These are phyloP conservation scores for Nakazawaea ambrosiae DNA, from an alignment of 805 yeast genomes.

Conservation along the genomic window DNA sequence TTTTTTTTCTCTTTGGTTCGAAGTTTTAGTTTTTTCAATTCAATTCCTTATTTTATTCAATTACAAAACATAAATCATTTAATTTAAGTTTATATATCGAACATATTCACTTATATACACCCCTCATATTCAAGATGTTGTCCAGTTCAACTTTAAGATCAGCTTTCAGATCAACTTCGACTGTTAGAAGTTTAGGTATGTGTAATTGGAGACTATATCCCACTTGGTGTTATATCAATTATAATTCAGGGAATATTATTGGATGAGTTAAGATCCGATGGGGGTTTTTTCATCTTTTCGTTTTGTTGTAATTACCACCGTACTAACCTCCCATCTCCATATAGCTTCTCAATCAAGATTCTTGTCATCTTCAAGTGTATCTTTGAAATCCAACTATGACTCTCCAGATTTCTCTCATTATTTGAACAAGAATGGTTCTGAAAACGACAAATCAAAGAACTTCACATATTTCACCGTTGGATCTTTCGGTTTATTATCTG, in stretches of 20 bases:
- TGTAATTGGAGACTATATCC: too few species aligned
- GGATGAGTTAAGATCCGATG: too few species aligned
- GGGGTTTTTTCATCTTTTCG: too few species aligned
- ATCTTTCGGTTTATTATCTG: slow-evolving; percentile 80
- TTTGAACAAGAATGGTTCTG: slow-evolving; percentile 58
- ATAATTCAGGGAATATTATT: too few species aligned
- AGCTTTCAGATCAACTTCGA: slow-evolving; percentile 31
- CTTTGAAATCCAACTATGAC: slow-evolving; percentile 70
- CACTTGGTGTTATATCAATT: too few species aligned
- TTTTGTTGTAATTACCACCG: background rate
- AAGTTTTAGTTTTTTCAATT: background rate
- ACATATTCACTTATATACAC: too few species aligned
- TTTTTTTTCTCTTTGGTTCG: background rate
- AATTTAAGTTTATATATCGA: too few species aligned
- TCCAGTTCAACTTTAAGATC: slow-evolving; percentile 39
- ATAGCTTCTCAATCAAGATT: slow-evolving; percentile 34
- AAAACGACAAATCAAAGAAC: slow-evolving; percentile 73
- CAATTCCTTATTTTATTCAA: background rate
- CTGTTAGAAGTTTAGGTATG: slow-evolving; percentile 30
- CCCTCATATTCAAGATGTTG: slow-evolving; percentile 20
- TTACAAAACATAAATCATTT: too few species aligned
- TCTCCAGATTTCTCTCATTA: slow-evolving; percentile 87
- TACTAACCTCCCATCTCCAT: too few species aligned
- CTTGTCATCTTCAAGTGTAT: slow-evolving; percentile 41
- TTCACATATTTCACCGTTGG: slow-evolving; percentile 98